Evolutionary conservation across 2,329 filamentous ascomycete species (phyloP).

Genomic region (Exophiala xenobiotica): DNA sequence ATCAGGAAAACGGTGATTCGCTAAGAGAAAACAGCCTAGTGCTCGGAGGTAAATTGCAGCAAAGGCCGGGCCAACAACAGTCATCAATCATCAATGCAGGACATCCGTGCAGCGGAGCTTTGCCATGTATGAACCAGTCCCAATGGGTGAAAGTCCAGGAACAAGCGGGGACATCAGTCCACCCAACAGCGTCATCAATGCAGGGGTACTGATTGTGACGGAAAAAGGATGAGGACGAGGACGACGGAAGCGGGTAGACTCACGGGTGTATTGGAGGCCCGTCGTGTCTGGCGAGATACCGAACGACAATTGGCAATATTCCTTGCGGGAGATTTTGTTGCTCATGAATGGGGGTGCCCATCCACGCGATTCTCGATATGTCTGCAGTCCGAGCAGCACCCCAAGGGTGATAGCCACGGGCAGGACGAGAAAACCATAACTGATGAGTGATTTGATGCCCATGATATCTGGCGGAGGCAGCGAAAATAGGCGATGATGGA

Average conservation of each 20-base stretch:
- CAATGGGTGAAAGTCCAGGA: slow-evolving; percentile 8
- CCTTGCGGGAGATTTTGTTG: slow-evolving; percentile 39
- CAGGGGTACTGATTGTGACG: slow-evolving; percentile 13
- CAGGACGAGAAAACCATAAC: slow-evolving; percentile 51
- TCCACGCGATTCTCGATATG: slow-evolving; percentile 45
- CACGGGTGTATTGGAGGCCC: slow-evolving; percentile 50
- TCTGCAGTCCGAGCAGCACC: slow-evolving; percentile 51
- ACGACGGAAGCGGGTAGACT: too few species aligned
- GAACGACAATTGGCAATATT: slow-evolving; percentile 46
- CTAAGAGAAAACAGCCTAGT: background rate
- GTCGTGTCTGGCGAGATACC: slow-evolving; percentile 48
- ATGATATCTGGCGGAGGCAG: too few species aligned
- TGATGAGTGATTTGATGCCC: slow-evolving; percentile 48
- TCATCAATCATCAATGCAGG: background rate
- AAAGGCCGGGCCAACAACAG: too few species aligned
- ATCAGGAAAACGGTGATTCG: slow-evolving; percentile 12
- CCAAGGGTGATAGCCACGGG: slow-evolving; percentile 53
- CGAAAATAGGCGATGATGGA: too few species aligned
- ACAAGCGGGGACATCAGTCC: slow-evolving; percentile 7
- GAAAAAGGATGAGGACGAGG: too few species aligned
- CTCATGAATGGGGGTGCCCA: slow-evolving; percentile 47
- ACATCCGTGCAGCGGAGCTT: slow-evolving; percentile 1
- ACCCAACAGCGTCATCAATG: slow-evolving; percentile 5
- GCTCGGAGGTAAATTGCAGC: background rate
- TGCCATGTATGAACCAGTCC: slow-evolving; percentile 9